Percentiles rank a stretch among this genome's conserved stretches.
Evolutionary conservation across 1,284 basidiomycete genomes (phyloP).

Genomic region (Ceratobasidium sp.): DNA sequence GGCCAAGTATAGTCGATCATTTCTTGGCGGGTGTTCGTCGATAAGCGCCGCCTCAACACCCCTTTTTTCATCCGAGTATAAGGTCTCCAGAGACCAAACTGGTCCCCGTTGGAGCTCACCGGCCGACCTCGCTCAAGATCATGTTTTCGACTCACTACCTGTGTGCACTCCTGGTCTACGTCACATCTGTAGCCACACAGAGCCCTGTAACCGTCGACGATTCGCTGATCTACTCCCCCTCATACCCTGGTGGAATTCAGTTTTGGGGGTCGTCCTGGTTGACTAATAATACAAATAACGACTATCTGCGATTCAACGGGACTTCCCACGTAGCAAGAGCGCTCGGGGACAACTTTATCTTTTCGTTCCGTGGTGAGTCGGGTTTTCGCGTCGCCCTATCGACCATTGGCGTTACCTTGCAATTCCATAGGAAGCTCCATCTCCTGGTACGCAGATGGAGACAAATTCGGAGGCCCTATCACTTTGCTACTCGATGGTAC

Average conservation of each 20-base stretch:
- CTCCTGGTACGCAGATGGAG: background rate
- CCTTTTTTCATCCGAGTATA: no score
- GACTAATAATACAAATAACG: background rate
- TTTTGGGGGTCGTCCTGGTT: background rate
- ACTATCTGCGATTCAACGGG: background rate
- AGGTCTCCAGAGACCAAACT: no score
- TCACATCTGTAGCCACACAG: background rate
- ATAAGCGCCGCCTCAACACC: no score
- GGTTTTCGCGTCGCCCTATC: background rate
- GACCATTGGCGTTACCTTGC: background rate
- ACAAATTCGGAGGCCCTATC: background rate
- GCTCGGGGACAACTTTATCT: background rate
- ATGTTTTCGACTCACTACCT: no score
- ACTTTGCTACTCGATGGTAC: background rate
- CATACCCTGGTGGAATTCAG: background rate
- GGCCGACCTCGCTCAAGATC: no score
- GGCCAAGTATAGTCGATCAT: no score
- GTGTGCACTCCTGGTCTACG: background rate
- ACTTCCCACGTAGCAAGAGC: background rate
- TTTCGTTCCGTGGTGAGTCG: background rate
- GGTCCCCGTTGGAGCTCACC: no score
- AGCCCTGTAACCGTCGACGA: background rate
- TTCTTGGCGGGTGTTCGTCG: no score
- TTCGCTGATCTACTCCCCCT: background rate
- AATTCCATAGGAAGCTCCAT: slow-evolving; percentile 1